Base-by-base conservation (phyloP, 495 filamentous ascomycete species). In the Xylaria scruposa region DNA sequence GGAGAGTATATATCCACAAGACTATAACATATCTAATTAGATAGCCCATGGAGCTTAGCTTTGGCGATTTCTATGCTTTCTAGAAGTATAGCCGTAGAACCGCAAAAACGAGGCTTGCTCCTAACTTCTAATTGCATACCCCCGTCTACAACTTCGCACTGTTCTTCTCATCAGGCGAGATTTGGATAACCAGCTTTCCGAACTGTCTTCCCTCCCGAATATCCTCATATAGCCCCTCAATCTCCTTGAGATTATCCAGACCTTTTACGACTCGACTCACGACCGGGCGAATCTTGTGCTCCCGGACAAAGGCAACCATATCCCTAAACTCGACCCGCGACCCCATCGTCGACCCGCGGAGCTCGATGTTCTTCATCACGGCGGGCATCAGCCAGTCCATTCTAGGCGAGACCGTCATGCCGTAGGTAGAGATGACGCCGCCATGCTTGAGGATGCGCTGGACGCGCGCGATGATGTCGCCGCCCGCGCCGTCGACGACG, bases 401-500 rank as follows among this genome's bases (percentile, higher is more conserved):
- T 80, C 89, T 89, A 0, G 92, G 92, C 15, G 85, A 85, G 3
- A 91, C 83, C 13, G 93, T 95, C 93, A 95, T 94, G 44, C 93
- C 93, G 75, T 95, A 94, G 56, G 86, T 81, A 5, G 88, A 85
- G 70, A 95, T 85, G 38, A 92, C 83, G 36, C 92, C 93, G 24
- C 93, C 93, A 0, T 72, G 67, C 78, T 90, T 89, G 66, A 92
- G 77, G 36, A 93, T 58, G 76, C 81, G 89, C 38, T 83, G 82
- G 38, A 83, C 84, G 76, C 86, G 88, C 21, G 83, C 82, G 33
- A 92, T 83, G n/a, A 93, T 80, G 78, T 93, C 90, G 36, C 92
- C 93, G 21, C 93, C 93, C 0, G 93, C 91, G 17, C 93, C 92
- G 79, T 95, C 93, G 62, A 95, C 84, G 29, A 94, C 87, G 19